phyloP scores from a whole-genome alignment of 306 rosid genomes.

The Psophocarpus tetragonolobus region DNA sequence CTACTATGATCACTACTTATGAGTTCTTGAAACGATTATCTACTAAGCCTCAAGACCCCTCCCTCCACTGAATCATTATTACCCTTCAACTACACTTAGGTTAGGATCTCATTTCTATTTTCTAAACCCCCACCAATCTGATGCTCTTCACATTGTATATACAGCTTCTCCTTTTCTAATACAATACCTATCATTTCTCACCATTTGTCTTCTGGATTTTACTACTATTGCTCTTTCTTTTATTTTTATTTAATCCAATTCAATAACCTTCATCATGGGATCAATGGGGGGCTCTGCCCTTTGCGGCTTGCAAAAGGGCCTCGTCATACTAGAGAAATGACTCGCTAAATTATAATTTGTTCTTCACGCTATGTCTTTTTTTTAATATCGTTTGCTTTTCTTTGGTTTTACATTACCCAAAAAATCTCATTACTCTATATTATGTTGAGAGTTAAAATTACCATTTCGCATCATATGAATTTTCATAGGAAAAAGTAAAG shows the following conservation, averaged over 20 bases:
- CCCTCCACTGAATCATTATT: too few relatives aligned
- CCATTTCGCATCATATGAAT: neutral
- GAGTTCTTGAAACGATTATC: conserved; percentile 90
- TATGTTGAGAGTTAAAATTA: neutral
- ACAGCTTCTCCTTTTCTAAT: neutral
- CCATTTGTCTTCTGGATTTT: conserved; percentile 3
- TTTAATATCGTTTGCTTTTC: neutral
- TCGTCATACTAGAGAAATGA: neutral
- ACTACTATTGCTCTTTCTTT: neutral
- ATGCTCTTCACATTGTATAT: conserved; percentile 37
- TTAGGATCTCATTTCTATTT: conserved; percentile 23
- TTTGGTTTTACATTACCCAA: neutral
- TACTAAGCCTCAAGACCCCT: conserved; percentile 67
- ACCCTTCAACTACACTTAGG: too few relatives aligned
- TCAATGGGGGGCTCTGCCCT: conserved; percentile 4
- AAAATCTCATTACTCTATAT: neutral
- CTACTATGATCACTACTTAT: conserved; percentile 94
- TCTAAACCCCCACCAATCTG: neutral
- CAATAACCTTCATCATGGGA: too few relatives aligned
- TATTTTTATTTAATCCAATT: too few relatives aligned
- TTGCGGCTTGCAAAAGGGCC: conserved; percentile 37
- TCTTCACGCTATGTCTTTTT: neutral
- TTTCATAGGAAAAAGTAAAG: neutral
- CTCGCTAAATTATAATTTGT: neutral
- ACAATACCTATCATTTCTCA: neutral